phyloP scores from a whole-genome alignment of 257 asterid species.

The Solanum ossicruentum region DNA sequence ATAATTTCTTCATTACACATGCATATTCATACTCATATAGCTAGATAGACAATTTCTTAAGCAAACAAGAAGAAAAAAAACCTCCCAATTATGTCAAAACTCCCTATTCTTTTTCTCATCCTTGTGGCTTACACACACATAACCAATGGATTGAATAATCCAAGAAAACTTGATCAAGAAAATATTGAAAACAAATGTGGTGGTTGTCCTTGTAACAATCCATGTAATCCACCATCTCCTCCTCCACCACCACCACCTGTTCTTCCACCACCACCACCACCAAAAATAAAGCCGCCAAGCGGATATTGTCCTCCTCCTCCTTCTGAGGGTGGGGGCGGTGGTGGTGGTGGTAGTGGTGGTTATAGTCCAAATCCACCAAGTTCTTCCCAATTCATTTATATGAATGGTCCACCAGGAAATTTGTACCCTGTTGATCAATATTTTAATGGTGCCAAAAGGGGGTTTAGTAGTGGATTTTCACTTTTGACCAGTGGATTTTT shows the following conservation, averaged over 20 bases:
- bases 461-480: constrained; percentile 9
- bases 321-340: not conserved
- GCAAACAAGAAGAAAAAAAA: not conserved
- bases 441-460: not conserved
- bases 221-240: constrained; percentile 31
- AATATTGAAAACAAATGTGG: constrained; percentile 55
- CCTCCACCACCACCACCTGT: constrained; percentile 26
- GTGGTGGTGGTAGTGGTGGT: not conserved
- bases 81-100: constrained; percentile 1
- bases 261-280: constrained; percentile 13
- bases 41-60: not conserved
- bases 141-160: constrained; percentile 4
- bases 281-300: constrained; percentile 8
- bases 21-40: not conserved
- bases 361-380: constrained; percentile 35
- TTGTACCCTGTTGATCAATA: constrained; percentile 34
- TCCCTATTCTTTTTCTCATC: constrained; percentile 3
- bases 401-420: constrained; percentile 67
- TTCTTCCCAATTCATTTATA: constrained; percentile 24
- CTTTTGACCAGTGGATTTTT: constrained; percentile 3
- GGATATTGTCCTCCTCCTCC: constrained; percentile 57
- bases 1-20: not conserved
- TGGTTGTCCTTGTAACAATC: constrained; percentile 63
- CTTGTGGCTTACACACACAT: not conserved
- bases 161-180: constrained; percentile 26